Conservation (phyloP, 129 eudicot genomes). For the Rutidosis leptorrhynchoides region DNA sequence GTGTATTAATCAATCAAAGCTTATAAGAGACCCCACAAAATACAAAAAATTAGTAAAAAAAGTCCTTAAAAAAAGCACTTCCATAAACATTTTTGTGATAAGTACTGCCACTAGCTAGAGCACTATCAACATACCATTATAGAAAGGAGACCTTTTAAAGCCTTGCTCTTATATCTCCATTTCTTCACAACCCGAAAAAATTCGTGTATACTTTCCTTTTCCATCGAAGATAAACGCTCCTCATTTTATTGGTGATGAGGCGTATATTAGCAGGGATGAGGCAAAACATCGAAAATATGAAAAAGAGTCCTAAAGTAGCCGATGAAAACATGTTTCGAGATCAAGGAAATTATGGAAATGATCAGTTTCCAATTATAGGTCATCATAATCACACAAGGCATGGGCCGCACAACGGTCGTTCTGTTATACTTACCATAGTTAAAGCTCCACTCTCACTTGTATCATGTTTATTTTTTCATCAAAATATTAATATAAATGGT, state of each 20-base stretch:
- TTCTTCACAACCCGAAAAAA: slow-evolving; percentile 29
- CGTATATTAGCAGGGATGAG: slow-evolving; percentile 41
- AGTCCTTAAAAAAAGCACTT: slow-evolving; percentile 40
- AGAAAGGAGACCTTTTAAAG: slow-evolving; percentile 32
- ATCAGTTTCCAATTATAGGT: no score
- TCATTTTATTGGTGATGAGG: slow-evolving; percentile 30
- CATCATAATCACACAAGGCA: slow-evolving; percentile 39
- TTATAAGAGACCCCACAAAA: slow-evolving; percentile 33
- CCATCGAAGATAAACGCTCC: slow-evolving; percentile 16
- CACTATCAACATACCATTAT: slow-evolving; percentile 50
- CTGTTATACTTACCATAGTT: slow-evolving; percentile 40
- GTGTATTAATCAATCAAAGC: slow-evolving; percentile 12
- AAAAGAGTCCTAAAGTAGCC: slow-evolving; percentile 61
- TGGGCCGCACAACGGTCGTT: slow-evolving; percentile 38
- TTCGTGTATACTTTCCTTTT: slow-evolving; percentile 7
- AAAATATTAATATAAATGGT: no score
- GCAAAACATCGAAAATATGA: slow-evolving; percentile 47
- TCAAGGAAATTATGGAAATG: no score
- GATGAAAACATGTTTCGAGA: slow-evolving; percentile 60
- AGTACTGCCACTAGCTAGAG: slow-evolving; percentile 48
- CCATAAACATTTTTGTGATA: slow-evolving; percentile 46
- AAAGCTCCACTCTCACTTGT: slow-evolving; percentile 53
- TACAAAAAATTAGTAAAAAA: not conserved
- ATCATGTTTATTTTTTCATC: slow-evolving; percentile 51
- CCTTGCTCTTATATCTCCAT: slow-evolving; percentile 26